Percentiles rank a stretch among this genome's conserved stretches.
phyloP scores from a whole-genome alignment of 208 protist species.

The Acanthamoeba castellanii region DNA sequence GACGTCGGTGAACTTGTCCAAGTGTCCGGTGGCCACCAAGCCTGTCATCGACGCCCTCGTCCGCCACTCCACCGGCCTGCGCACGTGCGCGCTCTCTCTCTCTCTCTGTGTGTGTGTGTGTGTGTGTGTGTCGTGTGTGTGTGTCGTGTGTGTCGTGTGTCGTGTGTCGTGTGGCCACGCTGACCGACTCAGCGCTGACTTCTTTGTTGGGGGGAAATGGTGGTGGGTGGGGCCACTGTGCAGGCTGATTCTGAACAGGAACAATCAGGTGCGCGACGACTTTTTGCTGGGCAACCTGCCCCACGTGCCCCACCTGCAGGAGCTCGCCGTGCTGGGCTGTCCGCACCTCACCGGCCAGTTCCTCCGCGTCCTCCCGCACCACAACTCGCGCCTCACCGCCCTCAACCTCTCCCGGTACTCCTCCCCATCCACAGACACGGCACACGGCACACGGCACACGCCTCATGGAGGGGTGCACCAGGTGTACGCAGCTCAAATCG shows the following conservation, averaged over 20 bases:
- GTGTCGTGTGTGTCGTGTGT: too few relatives aligned
- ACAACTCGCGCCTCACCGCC: constrained; percentile 4
- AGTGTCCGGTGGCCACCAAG: constrained; percentile 22
- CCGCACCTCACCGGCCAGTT: constrained; percentile 20
- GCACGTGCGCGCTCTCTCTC: not conserved
- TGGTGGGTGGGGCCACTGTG: too few relatives aligned
- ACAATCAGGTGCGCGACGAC: constrained; percentile 18
- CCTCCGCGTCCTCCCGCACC: not conserved
- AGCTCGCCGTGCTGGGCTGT: not conserved
- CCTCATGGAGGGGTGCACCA: not conserved
- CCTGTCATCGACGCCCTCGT: constrained; percentile 4
- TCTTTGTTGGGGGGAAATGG: too few relatives aligned
- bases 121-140: too few relatives aligned
- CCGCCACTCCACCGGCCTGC: not conserved
- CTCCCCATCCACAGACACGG: too few relatives aligned
- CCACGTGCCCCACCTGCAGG: not conserved
- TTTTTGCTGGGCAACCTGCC: not conserved
- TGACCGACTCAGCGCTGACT: too few relatives aligned
- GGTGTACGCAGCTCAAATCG: not conserved
- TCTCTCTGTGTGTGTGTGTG: not conserved
- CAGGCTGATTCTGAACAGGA: not conserved
- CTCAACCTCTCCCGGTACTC: not conserved
- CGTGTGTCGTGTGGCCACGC: too few relatives aligned
- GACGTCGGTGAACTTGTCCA: constrained; percentile 23
- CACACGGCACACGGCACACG: not conserved